Conservation (phyloP, 441 rosid genomes). For the Rhodomyrtus psidioides region DNA sequence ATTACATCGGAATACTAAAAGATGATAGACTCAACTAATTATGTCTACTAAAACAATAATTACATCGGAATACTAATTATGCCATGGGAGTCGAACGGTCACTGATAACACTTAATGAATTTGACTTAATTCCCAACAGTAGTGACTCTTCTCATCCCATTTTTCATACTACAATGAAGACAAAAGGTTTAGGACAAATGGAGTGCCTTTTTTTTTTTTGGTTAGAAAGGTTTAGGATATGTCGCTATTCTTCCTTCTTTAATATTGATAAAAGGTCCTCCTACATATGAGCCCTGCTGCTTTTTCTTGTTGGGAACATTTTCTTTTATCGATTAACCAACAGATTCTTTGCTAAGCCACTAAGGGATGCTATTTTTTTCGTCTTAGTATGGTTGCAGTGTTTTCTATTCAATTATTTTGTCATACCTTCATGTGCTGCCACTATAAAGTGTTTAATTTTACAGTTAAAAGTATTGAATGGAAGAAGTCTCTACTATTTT, state of each 20-base stretch:
- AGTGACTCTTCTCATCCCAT: neutral
- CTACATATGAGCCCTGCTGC: neutral
- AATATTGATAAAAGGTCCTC: neutral
- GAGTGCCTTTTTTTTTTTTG: neutral
- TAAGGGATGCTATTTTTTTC: neutral
- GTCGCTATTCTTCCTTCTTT: neutral
- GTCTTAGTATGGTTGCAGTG: neutral
- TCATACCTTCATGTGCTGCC: neutral
- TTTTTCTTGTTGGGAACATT: neutral
- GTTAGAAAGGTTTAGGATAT: neutral
- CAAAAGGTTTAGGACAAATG: neutral
- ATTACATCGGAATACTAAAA: too few species aligned
- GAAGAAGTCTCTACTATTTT: neutral
- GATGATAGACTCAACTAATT: too few species aligned
- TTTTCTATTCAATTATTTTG: neutral
- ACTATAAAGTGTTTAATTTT: neutral
- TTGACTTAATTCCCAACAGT: too few species aligned
- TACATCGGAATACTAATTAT: too few species aligned
- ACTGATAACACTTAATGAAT: too few species aligned
- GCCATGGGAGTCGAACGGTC: too few species aligned
- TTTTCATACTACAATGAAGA: neutral
- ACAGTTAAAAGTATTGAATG: neutral
- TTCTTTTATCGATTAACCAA: neutral
- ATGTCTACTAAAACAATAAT: too few species aligned
- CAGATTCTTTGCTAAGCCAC: neutral